Conservation (phyloP, 2,329 filamentous ascomycete genomes). For the Fusarium sp. region DNA sequence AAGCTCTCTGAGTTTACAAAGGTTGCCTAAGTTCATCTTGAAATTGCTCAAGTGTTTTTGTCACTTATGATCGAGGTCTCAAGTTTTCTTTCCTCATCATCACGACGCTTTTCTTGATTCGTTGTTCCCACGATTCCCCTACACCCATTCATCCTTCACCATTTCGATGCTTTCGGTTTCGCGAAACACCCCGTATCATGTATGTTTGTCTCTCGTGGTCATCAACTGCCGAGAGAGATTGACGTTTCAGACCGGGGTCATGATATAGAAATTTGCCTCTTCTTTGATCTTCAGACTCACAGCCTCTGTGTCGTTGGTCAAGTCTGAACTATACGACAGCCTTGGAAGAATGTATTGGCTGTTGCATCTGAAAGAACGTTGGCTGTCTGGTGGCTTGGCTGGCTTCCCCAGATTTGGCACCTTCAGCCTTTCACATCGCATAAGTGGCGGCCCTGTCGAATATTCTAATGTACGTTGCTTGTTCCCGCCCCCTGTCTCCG, state of each 20-base stretch:
- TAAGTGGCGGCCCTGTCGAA: constrained; percentile 41
- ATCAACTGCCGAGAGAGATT: constrained; percentile 37
- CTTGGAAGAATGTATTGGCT: constrained; percentile 27
- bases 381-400: constrained; percentile 39
- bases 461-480: constrained; percentile 23
- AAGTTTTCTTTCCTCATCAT: constrained; percentile 16
- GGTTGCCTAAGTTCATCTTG: not conserved
- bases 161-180: constrained; percentile 11
- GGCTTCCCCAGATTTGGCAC: constrained; percentile 34
- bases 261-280: constrained; percentile 1
- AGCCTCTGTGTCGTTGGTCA: constrained; percentile 9
- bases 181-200: constrained; percentile 12
- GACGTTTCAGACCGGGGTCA: constrained; percentile 4
- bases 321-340: constrained; percentile 7
- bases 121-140: constrained; percentile 26
- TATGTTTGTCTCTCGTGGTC: constrained; percentile 27
- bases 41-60: not conserved
- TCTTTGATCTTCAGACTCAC: not conserved
- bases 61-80: not conserved
- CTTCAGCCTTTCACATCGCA: constrained; percentile 33
- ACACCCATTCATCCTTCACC: constrained; percentile 25
- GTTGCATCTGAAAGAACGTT: constrained; percentile 6
- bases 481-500: constrained; percentile 37
- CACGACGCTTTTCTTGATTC: constrained; percentile 37
- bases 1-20: too few species aligned